These are phyloP conservation scores for Oryza officinalis DNA, from an alignment of 176 grass and related monocot species.

Conservation along the genomic window DNA sequence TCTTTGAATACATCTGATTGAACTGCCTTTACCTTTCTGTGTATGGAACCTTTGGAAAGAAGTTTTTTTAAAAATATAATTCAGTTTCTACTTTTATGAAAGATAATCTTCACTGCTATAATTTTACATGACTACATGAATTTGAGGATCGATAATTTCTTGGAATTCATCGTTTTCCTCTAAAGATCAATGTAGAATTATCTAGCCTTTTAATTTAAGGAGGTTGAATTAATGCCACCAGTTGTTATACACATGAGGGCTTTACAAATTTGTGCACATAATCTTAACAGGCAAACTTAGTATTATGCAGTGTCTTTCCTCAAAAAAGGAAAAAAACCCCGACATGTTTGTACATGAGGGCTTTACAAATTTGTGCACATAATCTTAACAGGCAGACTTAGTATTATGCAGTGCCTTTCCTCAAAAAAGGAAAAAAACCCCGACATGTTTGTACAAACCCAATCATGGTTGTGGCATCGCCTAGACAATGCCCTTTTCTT, in stretches of 20 bases:
- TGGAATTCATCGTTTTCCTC: not conserved
- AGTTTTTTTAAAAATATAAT: not conserved
- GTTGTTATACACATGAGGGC: not conserved
- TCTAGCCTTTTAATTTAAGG: not conserved
- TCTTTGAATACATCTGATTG: not conserved
- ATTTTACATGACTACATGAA: not conserved
- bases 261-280: not conserved
- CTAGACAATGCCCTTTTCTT: not conserved
- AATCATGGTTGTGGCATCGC: not conserved
- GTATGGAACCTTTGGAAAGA: not conserved
- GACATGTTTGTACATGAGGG: too few species aligned
- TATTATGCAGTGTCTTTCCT: not conserved
- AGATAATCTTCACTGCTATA: not conserved
- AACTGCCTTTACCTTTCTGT: not conserved
- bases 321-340: not conserved
- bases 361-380: too few species aligned
- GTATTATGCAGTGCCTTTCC: too few species aligned
- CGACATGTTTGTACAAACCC: not conserved
- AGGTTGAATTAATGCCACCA: not conserved
- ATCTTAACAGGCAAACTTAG: not conserved
- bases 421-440: too few species aligned
- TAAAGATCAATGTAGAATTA: not conserved
- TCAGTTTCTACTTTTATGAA: constrained; percentile 1
- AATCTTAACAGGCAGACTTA: too few species aligned
- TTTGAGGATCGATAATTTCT: not conserved